phyloP scores from a whole-genome alignment of 306 rosid genomes.

The Cucurbita argyrosperma region DNA sequence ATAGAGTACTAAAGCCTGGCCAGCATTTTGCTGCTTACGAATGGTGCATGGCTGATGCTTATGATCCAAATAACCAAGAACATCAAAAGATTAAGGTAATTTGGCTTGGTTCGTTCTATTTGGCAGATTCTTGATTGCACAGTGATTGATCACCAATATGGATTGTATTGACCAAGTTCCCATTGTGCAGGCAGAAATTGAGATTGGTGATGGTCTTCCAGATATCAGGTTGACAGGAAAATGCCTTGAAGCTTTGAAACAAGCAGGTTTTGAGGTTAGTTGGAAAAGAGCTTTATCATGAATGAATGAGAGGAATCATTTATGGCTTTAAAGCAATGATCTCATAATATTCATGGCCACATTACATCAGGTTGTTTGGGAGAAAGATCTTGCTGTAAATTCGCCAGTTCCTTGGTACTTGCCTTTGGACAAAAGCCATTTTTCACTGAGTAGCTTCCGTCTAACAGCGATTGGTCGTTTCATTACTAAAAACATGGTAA shows the following conservation, averaged over 20 bases:
- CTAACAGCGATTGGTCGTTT: slow-evolving; percentile 66
- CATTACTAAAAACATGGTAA: slow-evolving; percentile 76
- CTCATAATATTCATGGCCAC: not conserved
- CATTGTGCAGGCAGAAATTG: slow-evolving; percentile 60
- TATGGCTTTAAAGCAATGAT: not conserved
- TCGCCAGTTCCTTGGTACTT: slow-evolving; percentile 83
- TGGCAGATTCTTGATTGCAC: not conserved
- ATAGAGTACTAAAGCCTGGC: slow-evolving; percentile 86
- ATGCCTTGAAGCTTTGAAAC: slow-evolving; percentile 80
- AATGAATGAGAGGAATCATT: not conserved
- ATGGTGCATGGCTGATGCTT: slow-evolving; percentile 92
- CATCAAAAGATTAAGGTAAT: slow-evolving; percentile 78
- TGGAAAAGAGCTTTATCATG: not conserved
- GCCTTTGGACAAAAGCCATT: slow-evolving; percentile 78
- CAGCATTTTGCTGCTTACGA: slow-evolving; percentile 89
- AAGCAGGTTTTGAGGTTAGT: slow-evolving; percentile 95
- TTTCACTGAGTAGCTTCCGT: slow-evolving; percentile 88
- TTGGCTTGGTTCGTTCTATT: not conserved
- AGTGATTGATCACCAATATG: not conserved
- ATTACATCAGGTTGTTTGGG: slow-evolving; percentile 58
- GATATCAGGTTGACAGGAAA: slow-evolving; percentile 73
- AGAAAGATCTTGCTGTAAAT: slow-evolving; percentile 56
- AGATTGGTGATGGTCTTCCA: slow-evolving; percentile 95
- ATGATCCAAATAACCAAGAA: slow-evolving; percentile 56
- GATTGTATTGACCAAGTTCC: not conserved